Base-by-base conservation (phyloP, 139 green algal genomes). In the Coelastrella sp. region DNA sequence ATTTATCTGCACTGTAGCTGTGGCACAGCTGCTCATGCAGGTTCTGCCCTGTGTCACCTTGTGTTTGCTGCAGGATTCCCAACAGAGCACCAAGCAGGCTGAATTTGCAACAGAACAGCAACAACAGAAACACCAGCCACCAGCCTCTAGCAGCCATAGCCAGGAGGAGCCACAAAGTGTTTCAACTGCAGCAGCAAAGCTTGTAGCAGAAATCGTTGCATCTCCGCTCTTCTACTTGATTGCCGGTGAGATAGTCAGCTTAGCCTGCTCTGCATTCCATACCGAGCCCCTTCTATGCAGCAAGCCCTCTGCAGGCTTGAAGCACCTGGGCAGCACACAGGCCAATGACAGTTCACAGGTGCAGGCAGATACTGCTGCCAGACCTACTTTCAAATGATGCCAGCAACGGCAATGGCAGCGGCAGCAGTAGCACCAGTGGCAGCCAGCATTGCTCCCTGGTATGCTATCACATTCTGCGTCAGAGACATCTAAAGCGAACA, bases 171-270 rank as follows among this genome's bases (percentile, higher is more conserved):
- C 65, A 17, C 58, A 90, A 57, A 59, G 76, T 15, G 20, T 90
- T 0, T 56, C 79, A 0, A 91, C 87, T 20, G 66, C 65, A 58
- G 87, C 78, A 24, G 87, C 87, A 15, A 80, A 91, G 65, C 60
- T 92, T 73, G 81, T 88, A 7, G 93, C 92, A 6, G 93, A 95
- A 61, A 74, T 94, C 8, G 93, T 95, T 22, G 92, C 92, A 7
- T 93, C 87, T 11, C 93, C 91, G 7, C 6, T 95, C 0, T 95
- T 95, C 59, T 95, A 95, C 70, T 84, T 95, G 0, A 78, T 93
- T 0, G 93, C 93, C 17, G 93, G 93, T 93, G 35, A 49, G 35
- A 49, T 49, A 49, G 35, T 49, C 17, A 0, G 80, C 0, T 7
- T 7, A 19, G 83, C 14, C 6, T 68, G 78, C 76, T 25, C 5